Base-by-base conservation (phyloP, 257 asterid species). In the Solanum clarkiae region DNA sequence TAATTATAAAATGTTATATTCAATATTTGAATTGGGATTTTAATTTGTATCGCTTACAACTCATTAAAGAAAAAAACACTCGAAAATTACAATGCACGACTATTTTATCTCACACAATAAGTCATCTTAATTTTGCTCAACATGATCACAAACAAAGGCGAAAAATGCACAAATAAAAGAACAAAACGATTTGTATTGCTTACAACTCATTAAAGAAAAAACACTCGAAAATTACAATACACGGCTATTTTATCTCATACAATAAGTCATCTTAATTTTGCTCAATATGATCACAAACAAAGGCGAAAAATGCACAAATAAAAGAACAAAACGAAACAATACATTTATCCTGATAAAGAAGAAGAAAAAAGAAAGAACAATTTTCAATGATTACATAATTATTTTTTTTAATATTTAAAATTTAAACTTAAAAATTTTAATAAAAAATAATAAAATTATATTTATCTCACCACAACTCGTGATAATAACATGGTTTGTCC, bases 391-490 rank as follows among this genome's bases (percentile, higher is more conserved):
- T 26, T 26, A 26, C 29, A 26, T 26, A 26, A 1, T 26, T 26
- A 26, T 26, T 1, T 26, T 26, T 26, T 26, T 26, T 26, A 26
- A 26, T 26, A 26, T 26, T 57, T 60, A 85, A 10, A 14, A n/a
- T 10, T 42, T 14, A 0, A 62, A 22, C 8, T 22, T 0, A 0
- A 62, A 62, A 11, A 0, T 5, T 10, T 11, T 62, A 10, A 22
- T 63, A 2, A 0, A 63, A n/a, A 5, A 4, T 60, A 4, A 10
- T 10, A 32, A 22, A n/a, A 22, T n/a, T 9, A 3, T n/a, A 60
- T 1, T 8, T 0, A 3, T 60, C 29, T n/a, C 22, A n/a, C 0
- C 32, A n/a, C 1, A n/a, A 0, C 6, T 3, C 1, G 5, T 18
- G 24, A 3, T 56, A 5, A 56, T 56, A 56, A 56, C 11, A 26